phyloP scores from a whole-genome alignment of 2,329 filamentous ascomycete genomes.

The Verticillium nonalfalfae region DNA sequence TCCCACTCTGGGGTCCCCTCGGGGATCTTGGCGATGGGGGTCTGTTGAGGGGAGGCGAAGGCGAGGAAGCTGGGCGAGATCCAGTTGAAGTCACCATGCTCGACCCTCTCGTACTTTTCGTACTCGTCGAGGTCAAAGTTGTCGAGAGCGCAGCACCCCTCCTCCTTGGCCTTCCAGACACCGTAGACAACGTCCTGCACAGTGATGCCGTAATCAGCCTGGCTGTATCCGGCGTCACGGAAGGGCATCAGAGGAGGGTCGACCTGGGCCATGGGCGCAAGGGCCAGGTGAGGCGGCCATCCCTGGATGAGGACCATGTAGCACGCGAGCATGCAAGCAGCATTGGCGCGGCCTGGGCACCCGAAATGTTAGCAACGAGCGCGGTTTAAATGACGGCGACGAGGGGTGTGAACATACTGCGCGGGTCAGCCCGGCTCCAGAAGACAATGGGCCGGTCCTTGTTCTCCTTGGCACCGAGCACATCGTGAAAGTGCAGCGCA shows the following conservation, averaged over 20 bases:
- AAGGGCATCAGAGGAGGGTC: slow-evolving; percentile 99
- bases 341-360: slow-evolving; percentile 77
- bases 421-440: slow-evolving; percentile 87
- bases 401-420: slow-evolving; percentile 55
- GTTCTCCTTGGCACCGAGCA: slow-evolving; percentile 85
- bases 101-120: slow-evolving; percentile 89
- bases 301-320: slow-evolving; percentile 99
- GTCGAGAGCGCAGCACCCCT: slow-evolving; percentile 82
- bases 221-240: slow-evolving; percentile 95
- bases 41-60: slow-evolving; percentile 89
- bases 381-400: too few relatives aligned
- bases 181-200: slow-evolving; percentile 98
- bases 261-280: slow-evolving; percentile 92
- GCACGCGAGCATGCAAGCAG: slow-evolving; percentile 88
- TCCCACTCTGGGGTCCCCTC: slow-evolving; percentile 68
- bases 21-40: slow-evolving; percentile 66
- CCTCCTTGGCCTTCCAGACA: slow-evolving; percentile 97
- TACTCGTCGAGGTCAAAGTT: slow-evolving; percentile 97
- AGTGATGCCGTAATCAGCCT: slow-evolving; percentile 91
- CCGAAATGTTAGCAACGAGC: neutral
- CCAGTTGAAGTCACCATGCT: slow-evolving; percentile 99
- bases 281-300: slow-evolving; percentile 91
- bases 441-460: slow-evolving; percentile 88
- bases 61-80: slow-evolving; percentile 91
- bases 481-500: slow-evolving; percentile 91